Base-by-base conservation (phyloP, 768 basidiomycete species). In the Russula earlei region DNA sequence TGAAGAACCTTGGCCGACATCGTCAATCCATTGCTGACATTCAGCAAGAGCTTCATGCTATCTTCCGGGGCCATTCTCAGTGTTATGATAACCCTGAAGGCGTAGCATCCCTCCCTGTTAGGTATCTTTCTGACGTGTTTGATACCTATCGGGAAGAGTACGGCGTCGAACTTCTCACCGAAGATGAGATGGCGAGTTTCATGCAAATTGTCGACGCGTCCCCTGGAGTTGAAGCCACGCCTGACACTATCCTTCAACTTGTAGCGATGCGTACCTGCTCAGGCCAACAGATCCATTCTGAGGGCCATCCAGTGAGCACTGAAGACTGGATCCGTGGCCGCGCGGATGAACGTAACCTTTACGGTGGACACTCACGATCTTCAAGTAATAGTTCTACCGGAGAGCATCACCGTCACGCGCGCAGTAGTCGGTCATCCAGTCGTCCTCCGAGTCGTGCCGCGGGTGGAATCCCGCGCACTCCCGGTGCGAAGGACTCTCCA, bases 11-110 rank as follows among this genome's bases (percentile, higher is more conserved):
- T 58, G 84, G 83, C 53, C 76, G 87, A 58, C 80, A 77, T 70
- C 77, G 84, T 66, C 80, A 87, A 66, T 87, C 85, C 40, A 75
- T 87, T 43, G 76, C 74, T 51, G 82, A 84, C 70, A 83, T 90
- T 56, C 81, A 88, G 66, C 75, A 77, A 60, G 78, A 83, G 64
- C 79, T 90, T 31, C 68, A 81, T 67, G 74, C 76, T 52, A 79
- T 91, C 59, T 88, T 91, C 66, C 71, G 74, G 54, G 73, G 78
- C 33, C 85, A 90, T 64, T 80, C 83, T 11, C 70, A 79, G 44
- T 78, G 79, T 37, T 76, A 79, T 65, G 64, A 72, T 51, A 82
- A 83, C 65, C 77, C 81, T 20, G 70, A 75, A 19, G 80, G 79
- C 50, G 80, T 82, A 54, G 78, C 83, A 33, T 76, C 77, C 19